phyloP scores from a whole-genome alignment of 2,329 filamentous ascomycete species.

The Phyllosticta citribraziliensis region DNA sequence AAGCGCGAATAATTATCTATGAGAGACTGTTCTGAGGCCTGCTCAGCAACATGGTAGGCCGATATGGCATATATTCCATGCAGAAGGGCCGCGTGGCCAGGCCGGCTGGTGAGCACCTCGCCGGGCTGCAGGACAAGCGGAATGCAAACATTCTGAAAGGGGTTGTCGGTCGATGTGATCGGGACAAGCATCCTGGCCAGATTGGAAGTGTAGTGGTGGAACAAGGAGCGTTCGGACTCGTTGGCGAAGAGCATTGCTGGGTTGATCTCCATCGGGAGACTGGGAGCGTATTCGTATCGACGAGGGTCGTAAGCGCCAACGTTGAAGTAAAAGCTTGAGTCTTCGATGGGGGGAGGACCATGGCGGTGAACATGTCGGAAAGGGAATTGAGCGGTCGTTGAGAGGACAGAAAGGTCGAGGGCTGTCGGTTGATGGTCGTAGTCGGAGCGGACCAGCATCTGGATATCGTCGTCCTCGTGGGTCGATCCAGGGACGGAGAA shows the following conservation, averaged over 20 bases:
- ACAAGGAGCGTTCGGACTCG: background rate
- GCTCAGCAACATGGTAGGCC: constrained; percentile 7
- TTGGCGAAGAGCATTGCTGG: background rate
- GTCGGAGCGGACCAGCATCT: background rate
- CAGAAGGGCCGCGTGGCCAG: constrained; percentile 3
- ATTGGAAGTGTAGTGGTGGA: constrained; percentile 5
- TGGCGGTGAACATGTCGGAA: background rate
- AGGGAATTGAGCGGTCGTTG: background rate
- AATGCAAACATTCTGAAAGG: constrained; percentile 6
- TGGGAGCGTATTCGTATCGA: background rate
- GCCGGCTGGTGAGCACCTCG: background rate
- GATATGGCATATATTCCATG: constrained; percentile 8
- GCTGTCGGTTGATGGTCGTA: background rate
- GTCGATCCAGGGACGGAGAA: background rate
- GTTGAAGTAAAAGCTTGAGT: background rate
- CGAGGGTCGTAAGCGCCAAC: background rate
- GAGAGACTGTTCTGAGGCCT: background rate
- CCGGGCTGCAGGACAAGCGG: constrained; percentile 1
- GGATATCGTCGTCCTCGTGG: too few species aligned
- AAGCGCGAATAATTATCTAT: background rate
- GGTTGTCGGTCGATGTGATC: background rate
- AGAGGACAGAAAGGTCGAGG: background rate
- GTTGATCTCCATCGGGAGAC: background rate
- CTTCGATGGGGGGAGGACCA: background rate
- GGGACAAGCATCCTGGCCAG: constrained; percentile 5